A percentile compares a stretch with the other conserved stretches of the same genome.
Evolutionary conservation across 345 rosid genomes (phyloP).

Genomic region (Clausena lansium): DNA sequence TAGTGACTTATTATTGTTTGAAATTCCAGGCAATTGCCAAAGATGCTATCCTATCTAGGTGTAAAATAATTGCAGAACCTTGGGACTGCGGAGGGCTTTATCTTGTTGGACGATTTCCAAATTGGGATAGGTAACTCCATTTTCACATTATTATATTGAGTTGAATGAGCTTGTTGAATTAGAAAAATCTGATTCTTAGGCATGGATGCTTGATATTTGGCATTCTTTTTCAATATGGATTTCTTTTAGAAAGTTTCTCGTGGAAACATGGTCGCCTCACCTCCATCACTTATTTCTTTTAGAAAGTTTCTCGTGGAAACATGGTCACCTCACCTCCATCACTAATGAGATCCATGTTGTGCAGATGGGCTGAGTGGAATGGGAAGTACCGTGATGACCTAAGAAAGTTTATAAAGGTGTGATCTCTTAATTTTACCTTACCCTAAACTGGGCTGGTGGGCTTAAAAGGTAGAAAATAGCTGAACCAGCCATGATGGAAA

Average conservation of each 20-base stretch:
- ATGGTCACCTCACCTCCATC: slow-evolving; percentile 1
- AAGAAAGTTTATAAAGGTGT: slow-evolving; percentile 81
- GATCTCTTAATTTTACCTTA: not conserved
- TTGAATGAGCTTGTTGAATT: not conserved
- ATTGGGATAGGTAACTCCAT: slow-evolving; percentile 78
- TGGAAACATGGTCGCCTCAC: slow-evolving; percentile 1
- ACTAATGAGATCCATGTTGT: slow-evolving; percentile 14
- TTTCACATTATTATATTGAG: not conserved
- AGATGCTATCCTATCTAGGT: slow-evolving; percentile 74
- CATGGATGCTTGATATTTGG: not conserved
- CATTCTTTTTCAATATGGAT: slow-evolving; percentile 1
- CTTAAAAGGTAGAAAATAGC: not conserved
- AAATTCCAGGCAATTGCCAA: slow-evolving; percentile 76
- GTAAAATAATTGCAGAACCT: slow-evolving; percentile 93
- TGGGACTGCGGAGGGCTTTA: slow-evolving; percentile 98
- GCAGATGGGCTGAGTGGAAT: slow-evolving; percentile 99
- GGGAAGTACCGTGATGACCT: slow-evolving; percentile 93
- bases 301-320: not conserved
- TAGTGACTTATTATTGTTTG: slow-evolving; percentile 14
- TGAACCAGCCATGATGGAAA: slow-evolving; percentile 5
- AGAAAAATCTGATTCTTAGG: not conserved
- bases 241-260: not conserved
- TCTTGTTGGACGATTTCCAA: slow-evolving; percentile 91
- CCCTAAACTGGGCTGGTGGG: not conserved
- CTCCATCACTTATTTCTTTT: not conserved